These are phyloP conservation scores for Cyberlindnera mycetangii DNA, from an alignment of 805 yeast genomes.

Conservation along the genomic window DNA sequence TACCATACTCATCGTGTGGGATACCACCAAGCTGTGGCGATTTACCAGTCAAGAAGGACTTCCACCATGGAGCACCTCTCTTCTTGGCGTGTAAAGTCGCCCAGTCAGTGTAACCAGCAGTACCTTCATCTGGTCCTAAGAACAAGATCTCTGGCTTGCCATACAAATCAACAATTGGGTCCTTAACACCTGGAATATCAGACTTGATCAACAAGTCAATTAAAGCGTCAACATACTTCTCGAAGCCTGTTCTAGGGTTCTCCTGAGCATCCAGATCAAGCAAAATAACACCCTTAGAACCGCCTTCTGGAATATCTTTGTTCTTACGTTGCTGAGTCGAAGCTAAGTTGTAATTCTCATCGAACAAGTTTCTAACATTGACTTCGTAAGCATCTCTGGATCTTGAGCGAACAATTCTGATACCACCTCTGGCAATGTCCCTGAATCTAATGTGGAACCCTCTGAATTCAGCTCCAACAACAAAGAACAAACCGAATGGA, in stretches of 20 bases:
- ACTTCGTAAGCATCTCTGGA: constrained; percentile 79
- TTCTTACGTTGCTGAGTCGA: constrained; percentile 94
- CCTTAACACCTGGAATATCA: constrained; percentile 40
- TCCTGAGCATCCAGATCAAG: constrained; percentile 70
- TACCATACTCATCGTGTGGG: constrained; percentile 97
- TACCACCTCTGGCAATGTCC: constrained; percentile 98
- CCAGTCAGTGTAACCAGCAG: constrained; percentile 95
- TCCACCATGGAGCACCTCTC: constrained; percentile 98
- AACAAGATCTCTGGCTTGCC: constrained; percentile 85
- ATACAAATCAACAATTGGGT: constrained; percentile 75
- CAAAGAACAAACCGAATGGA: constrained; percentile 91
- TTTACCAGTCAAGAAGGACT: constrained; percentile 96
- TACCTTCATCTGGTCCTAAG: constrained; percentile 99
- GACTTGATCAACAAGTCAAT: constrained; percentile 78
- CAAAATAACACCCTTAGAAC: constrained; percentile 94
- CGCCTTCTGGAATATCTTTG: constrained; percentile 99
- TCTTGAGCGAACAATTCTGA: constrained; percentile 87
- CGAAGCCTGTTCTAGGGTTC: constrained; percentile 79
- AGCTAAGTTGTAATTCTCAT: constrained; percentile 95
- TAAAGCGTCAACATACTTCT: constrained; percentile 88
- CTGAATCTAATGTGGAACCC: constrained; percentile 97
- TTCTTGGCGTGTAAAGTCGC: constrained; percentile 90
- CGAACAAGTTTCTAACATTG: constrained; percentile 86
- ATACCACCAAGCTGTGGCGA: constrained; percentile 91
- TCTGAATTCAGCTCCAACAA: constrained; percentile 94